These are phyloP conservation scores for Aspergillus felis DNA, from an alignment of 2,329 filamentous ascomycete genomes.

Conservation along the genomic window DNA sequence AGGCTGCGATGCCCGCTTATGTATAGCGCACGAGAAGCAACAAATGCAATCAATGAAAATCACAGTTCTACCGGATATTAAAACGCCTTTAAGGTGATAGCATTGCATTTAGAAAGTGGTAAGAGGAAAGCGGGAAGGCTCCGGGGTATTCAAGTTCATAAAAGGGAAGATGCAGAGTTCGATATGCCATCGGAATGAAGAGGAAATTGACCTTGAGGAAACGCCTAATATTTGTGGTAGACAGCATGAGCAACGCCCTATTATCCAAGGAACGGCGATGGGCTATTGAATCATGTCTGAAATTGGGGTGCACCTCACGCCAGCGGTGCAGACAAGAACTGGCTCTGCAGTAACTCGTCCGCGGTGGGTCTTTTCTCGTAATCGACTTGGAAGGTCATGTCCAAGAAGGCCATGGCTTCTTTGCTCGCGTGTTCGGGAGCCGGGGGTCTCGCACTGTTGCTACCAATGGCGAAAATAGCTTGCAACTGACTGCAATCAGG, in stretches of 20 bases:
- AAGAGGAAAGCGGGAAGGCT: neutral
- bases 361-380: conserved; percentile 88
- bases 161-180: neutral
- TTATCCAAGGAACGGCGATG: neutral
- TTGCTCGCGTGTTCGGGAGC: conserved; percentile 82
- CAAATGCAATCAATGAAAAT: neutral
- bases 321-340: conserved; percentile 69
- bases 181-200: neutral
- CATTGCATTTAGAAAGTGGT: neutral
- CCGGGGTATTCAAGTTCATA: neutral
- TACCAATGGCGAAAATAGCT: conserved; percentile 97
- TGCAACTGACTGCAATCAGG: conserved; percentile 96
- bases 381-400: conserved; percentile 91
- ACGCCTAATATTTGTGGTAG: neutral
- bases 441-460: conserved; percentile 78
- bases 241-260: neutral
- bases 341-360: conserved; percentile 79
- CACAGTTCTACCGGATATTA: neutral
- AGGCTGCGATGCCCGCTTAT: neutral
- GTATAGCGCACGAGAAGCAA: conserved; percentile 1
- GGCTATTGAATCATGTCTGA: neutral
- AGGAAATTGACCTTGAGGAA: neutral
- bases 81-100: neutral
- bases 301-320: conserved; percentile 39
- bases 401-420: conserved; percentile 78